These are phyloP conservation scores for Colletotrichum sp. DNA, from an alignment of 2,329 filamentous ascomycete species.

Conservation along the genomic window DNA sequence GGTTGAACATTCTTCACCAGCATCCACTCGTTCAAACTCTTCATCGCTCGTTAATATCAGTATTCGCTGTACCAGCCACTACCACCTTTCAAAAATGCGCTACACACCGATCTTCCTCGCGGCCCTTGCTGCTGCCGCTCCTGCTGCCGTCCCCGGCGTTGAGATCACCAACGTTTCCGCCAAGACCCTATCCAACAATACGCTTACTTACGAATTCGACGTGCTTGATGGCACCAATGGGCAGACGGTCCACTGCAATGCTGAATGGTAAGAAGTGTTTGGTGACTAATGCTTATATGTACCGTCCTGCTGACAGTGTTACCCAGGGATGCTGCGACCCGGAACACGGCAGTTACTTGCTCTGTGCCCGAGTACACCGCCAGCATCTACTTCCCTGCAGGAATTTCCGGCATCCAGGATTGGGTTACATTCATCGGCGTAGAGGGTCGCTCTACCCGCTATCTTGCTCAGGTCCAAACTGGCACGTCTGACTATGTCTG, in stretches of 20 bases:
- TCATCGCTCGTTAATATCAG: neutral
- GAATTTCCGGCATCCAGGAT: neutral
- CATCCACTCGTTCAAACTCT: neutral
- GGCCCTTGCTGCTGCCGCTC: neutral
- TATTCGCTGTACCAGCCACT: neutral
- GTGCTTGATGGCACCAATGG: neutral
- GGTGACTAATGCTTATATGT: neutral
- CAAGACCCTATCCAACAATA: neutral
- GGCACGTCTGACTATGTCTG: neutral
- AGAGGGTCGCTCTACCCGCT: neutral
- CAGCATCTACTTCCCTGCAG: neutral
- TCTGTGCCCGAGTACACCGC: neutral
- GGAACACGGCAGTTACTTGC: neutral
- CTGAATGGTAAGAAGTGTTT: neutral
- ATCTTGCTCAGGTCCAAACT: neutral
- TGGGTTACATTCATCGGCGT: neutral
- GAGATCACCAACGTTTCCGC: neutral
- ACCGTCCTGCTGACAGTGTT: neutral
- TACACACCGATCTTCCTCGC: neutral
- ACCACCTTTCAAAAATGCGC: constrained; percentile 5
- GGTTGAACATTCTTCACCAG: neutral
- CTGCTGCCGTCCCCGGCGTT: neutral
- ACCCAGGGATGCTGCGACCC: neutral
- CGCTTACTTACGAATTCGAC: neutral
- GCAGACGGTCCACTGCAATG: neutral